These are phyloP conservation scores for Beauveria varroae DNA, from an alignment of 2,329 filamentous ascomycete species.

Conservation along the genomic window DNA sequence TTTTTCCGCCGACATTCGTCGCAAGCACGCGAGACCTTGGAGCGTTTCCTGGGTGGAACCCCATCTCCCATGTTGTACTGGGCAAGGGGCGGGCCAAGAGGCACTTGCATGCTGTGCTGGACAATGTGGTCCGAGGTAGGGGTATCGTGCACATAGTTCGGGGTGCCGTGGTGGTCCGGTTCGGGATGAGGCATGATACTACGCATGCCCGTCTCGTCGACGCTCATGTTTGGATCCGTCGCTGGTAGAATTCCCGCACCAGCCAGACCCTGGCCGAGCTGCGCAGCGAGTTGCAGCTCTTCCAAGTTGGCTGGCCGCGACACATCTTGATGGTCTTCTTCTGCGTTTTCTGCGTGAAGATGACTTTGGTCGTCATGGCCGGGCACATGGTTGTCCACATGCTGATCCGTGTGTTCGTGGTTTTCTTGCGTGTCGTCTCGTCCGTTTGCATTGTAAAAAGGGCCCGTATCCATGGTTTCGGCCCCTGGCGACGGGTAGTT, in stretches of 20 bases:
- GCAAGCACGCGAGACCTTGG: constrained; percentile 81
- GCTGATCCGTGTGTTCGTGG: constrained; percentile 18
- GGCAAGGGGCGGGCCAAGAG: constrained; percentile 23
- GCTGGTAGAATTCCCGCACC: constrained; percentile 40
- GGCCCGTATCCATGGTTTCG: constrained; percentile 34
- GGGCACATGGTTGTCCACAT: constrained; percentile 2
- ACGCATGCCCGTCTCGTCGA: constrained; percentile 35
- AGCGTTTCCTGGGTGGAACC: constrained; percentile 65
- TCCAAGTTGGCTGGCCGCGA: constrained; percentile 40
- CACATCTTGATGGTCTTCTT: constrained; percentile 32
- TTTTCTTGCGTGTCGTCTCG: constrained; percentile 27
- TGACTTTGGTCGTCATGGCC: constrained; percentile 21
- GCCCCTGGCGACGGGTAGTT: constrained; percentile 40
- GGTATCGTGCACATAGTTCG: constrained; percentile 31
- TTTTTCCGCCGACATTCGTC: constrained; percentile 87
- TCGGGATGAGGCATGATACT: constrained; percentile 37
- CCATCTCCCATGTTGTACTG: constrained; percentile 44
- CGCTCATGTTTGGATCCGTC: constrained; percentile 36
- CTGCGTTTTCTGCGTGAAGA: constrained; percentile 22
- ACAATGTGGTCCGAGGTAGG: constrained; percentile 29
- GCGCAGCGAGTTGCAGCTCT: constrained; percentile 51
- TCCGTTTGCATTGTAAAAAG: constrained; percentile 35
- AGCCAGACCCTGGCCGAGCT: constrained; percentile 47
- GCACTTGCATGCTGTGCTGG: constrained; percentile 29
- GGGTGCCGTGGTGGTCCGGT: constrained; percentile 27